Percentiles rank a stretch among this genome's conserved stretches.
phyloP scores from a whole-genome alignment of 169 alveolate species.

The Cryptosporidium xiaoi region DNA sequence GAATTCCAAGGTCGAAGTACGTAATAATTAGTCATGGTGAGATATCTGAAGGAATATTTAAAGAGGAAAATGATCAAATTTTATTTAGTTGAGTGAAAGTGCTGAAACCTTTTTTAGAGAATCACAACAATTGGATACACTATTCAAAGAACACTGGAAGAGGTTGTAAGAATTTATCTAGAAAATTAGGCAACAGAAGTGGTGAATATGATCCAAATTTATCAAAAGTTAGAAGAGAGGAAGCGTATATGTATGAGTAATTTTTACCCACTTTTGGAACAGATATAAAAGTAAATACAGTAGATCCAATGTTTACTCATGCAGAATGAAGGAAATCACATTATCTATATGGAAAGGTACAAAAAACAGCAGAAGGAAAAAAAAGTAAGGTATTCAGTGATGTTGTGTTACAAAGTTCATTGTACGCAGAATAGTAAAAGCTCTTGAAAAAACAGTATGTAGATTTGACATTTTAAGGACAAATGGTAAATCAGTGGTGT shows the following conservation, averaged over 20 bases:
- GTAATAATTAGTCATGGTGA: conserved; percentile 86
- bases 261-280: conserved; percentile 96
- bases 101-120: conserved; percentile 96
- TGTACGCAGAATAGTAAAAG: conserved; percentile 92
- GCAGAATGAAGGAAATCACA: conserved; percentile 99
- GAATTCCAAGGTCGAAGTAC: conserved; percentile 90
- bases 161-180: conserved; percentile 88
- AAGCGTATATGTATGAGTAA: conserved; percentile 92
- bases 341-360: conserved; percentile 90
- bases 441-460: conserved; percentile 93
- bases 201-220: conserved; percentile 73
- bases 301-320: conserved; percentile 96
- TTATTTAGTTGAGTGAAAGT: conserved; percentile 89
- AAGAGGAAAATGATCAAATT: conserved; percentile 93
- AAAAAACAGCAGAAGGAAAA: conserved; percentile 95
- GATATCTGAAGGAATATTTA: conserved; percentile 83
- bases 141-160: conserved; percentile 94
- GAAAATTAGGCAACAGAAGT: conserved; percentile 88
- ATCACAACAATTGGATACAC: conserved; percentile 96
- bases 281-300: conserved; percentile 97
- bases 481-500: conserved; percentile 92
- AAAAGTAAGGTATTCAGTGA: conserved; percentile 96
- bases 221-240: conserved; percentile 88
- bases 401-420: conserved; percentile 92
- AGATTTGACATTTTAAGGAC: conserved; percentile 94